A percentile compares a stretch with the other conserved stretches of the same genome.
Evolutionary conservation across 768 basidiomycete genomes (phyloP).

Genomic region (Mycena belliarum): DNA sequence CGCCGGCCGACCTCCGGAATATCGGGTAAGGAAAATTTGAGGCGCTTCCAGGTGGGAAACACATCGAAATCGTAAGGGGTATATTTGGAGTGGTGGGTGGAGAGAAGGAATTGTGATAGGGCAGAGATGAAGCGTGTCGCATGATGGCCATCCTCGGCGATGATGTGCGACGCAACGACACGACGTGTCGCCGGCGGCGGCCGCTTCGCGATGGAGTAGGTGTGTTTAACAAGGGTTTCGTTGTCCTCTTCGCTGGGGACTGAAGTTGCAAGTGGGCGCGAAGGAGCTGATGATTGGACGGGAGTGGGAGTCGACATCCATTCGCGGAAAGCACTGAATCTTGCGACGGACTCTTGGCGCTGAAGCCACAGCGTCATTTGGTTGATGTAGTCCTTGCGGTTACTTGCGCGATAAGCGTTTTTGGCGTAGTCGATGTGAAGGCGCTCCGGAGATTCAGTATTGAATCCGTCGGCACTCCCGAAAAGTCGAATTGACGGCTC

Average conservation of each 20-base stretch:
- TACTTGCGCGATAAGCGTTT: conserved; percentile 24
- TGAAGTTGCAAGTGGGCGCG: too few relatives aligned
- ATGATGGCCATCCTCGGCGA: neutral
- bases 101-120: neutral
- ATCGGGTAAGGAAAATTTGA: neutral
- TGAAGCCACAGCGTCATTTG: conserved; percentile 40
- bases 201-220: neutral
- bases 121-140: neutral
- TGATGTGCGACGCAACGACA: neutral
- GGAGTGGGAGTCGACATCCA: neutral
- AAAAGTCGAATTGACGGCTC: conserved; percentile 23
- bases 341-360: conserved; percentile 28
- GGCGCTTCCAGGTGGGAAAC: neutral
- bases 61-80: neutral
- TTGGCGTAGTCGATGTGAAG: conserved; percentile 44
- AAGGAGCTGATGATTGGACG: too few relatives aligned
- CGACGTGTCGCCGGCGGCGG: neutral
- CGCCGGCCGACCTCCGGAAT: neutral
- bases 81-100: neutral
- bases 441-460: conserved; percentile 33
- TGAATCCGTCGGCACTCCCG: conserved; percentile 29
- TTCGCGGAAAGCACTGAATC: neutral
- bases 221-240: neutral
- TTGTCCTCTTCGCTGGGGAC: neutral
- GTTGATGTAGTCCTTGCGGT: conserved; percentile 25